Conservation (phyloP, 192 early-diverging fungal species). For the Podila horticola region DNA sequence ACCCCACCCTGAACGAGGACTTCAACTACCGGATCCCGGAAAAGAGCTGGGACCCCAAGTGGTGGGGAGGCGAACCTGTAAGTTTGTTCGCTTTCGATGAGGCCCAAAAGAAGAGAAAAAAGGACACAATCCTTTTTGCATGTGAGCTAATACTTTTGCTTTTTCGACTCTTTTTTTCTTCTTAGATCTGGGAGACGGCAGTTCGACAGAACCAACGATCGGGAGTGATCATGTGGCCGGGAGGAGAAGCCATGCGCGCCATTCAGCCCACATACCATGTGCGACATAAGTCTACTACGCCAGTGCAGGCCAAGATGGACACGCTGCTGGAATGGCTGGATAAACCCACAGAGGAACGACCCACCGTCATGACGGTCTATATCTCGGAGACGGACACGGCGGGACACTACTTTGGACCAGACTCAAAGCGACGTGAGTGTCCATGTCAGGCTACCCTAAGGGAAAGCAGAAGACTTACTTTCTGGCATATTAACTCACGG, state of each 20-base stretch:
- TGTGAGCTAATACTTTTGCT: background rate
- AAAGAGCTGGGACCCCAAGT: slow-evolving; percentile 71
- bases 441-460: slow-evolving; percentile 5
- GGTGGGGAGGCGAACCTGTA: slow-evolving; percentile 93
- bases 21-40: slow-evolving; percentile 81
- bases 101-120: no score
- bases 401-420: slow-evolving; percentile 80
- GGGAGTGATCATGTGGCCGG: slow-evolving; percentile 92
- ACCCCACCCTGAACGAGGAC: slow-evolving; percentile 71
- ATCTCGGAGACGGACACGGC: slow-evolving; percentile 82
- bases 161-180: slow-evolving; percentile 13
- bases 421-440: slow-evolving; percentile 71
- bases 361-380: slow-evolving; percentile 81
- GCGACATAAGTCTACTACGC: slow-evolving; percentile 57
- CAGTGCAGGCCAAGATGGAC: slow-evolving; percentile 66
- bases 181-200: slow-evolving; percentile 88
- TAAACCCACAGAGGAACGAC: slow-evolving; percentile 71
- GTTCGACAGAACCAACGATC: slow-evolving; percentile 73
- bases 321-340: slow-evolving; percentile 83
- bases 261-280: slow-evolving; percentile 73
- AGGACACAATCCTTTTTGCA: no score
- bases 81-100: slow-evolving; percentile 22
- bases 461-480: no score
- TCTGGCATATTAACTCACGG: background rate
- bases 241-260: slow-evolving; percentile 70